phyloP scores from a whole-genome alignment of 2,329 filamentous ascomycete species.

The Coleophoma eucalyptorum region DNA sequence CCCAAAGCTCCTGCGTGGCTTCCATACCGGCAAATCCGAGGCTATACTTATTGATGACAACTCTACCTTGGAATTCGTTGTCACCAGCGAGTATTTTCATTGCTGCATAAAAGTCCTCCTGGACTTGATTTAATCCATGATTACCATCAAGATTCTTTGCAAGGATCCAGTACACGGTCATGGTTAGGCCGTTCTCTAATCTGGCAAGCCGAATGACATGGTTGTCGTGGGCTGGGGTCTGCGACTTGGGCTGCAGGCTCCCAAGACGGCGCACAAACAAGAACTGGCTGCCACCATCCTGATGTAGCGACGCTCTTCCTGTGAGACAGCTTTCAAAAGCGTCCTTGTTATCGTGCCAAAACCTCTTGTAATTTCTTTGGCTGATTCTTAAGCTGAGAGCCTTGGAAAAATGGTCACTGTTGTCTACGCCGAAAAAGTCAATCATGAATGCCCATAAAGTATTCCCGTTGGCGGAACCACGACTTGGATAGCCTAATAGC shows the following conservation, averaged over 20 bases:
- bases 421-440: no score
- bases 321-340: not conserved
- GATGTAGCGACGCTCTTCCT: not conserved
- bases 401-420: no score
- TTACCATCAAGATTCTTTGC: slow-evolving; percentile 1
- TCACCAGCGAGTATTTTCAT: slow-evolving; percentile 8
- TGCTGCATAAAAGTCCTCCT: slow-evolving; percentile 11
- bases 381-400: no score
- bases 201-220: no score
- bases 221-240: not conserved
- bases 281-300: not conserved
- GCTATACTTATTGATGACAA: slow-evolving; percentile 1
- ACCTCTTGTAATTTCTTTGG: no score
- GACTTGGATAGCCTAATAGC: no score
- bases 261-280: not conserved
- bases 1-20: slow-evolving; percentile 5
- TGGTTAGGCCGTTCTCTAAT: no score
- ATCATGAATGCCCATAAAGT: no score
- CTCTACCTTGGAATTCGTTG: not conserved
- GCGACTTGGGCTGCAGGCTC: not conserved
- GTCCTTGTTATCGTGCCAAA: no score
- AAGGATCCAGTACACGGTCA: slow-evolving; percentile 17
- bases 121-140: slow-evolving; percentile 17
- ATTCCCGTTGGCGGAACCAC: no score
- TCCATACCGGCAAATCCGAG: slow-evolving; percentile 16